Base-by-base conservation (phyloP, 352 stramenopile species). In the Globisporangium radiosum region DNA sequence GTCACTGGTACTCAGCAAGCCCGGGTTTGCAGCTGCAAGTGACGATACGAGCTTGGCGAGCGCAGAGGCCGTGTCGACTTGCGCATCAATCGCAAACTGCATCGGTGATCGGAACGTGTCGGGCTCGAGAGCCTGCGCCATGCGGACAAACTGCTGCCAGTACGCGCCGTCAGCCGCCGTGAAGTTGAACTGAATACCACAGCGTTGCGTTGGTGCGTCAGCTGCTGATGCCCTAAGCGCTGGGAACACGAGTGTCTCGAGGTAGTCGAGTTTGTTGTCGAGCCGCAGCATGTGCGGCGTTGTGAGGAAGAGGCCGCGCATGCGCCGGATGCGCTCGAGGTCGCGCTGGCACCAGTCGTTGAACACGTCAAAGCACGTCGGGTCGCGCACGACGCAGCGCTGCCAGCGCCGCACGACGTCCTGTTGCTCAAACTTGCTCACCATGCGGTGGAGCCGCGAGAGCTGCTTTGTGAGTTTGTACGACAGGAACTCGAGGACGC, bases 341-440 rank as follows among this genome's bases (percentile, higher is more conserved):
- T 87, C 64, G 48, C 55, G 57, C 57, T 71, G 68, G 44, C 81
- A 85, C 78, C 76, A 87, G 62, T 90, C 81, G 63, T 91, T 91
- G 3, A 91, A 43, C 62, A 89, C 83, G 48, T 78, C 65, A 51
- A 78, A 85, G 36, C 68, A 83, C 14, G 51, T 72, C 8, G 77
- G 66, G 9, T 88, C 73, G 17, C 59, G 59, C 43, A 70, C 68
- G 38, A 88, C 60, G 3, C 51, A 47, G 5, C 66, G 69, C 52
- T 85, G 72, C 78, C 76, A 89, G 25, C 69, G 64, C 55, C 62
- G 60, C 36, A 90, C 66, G 52, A 81, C 58, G 7, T 72, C 81
- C 57, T 68, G 65, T 13, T 76, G 59, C 38, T 80, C 53, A 19
- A 73, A 85, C 43, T 76, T 80, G 14, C 52, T 42, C 14, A 73